Percentiles rank a stretch among this genome's conserved stretches.
Evolutionary conservation across 1,139 yeast genomes (phyloP).

Genomic region (Scheffersomyces parashehatae): DNA sequence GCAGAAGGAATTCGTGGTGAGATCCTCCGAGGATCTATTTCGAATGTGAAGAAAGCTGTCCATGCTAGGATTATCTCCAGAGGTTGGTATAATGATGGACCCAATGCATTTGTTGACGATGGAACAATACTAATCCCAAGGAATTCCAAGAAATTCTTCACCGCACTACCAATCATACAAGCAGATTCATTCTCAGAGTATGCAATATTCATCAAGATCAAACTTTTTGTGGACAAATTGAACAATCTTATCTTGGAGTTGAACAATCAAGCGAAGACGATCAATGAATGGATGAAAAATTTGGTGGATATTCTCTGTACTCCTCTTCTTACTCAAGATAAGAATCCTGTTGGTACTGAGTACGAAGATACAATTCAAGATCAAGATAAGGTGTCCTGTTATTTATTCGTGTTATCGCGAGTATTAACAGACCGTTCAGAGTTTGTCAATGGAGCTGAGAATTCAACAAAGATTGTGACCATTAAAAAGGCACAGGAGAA

Average conservation of each 20-base stretch:
- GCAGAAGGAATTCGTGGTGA: conserved; percentile 66
- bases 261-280: conserved; percentile 56
- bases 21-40: conserved; percentile 48
- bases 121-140: conserved; percentile 37
- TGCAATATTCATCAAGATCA: conserved; percentile 23
- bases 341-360: conserved; percentile 72
- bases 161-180: conserved; percentile 29
- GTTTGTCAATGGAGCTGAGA: conserved; percentile 27
- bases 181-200: conserved; percentile 15
- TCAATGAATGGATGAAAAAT: conserved; percentile 56
- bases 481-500: conserved; percentile 26
- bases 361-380: conserved; percentile 70
- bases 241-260: conserved; percentile 34
- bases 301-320: conserved; percentile 46
- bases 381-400: conserved; percentile 69
- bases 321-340: conserved; percentile 46
- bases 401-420: conserved; percentile 61
- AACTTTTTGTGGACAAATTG: conserved; percentile 20
- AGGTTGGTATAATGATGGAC: conserved; percentile 15
- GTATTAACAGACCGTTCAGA: conserved; percentile 56
- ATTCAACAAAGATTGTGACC: conserved; percentile 20
- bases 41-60: conserved; percentile 30
- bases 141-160: conserved; percentile 35
- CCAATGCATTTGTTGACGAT: conserved; percentile 23
- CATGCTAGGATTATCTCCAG: conserved; percentile 26